phyloP scores from a whole-genome alignment of 164 flowering plant genomes.

The Magnolia kwangsiensis region DNA sequence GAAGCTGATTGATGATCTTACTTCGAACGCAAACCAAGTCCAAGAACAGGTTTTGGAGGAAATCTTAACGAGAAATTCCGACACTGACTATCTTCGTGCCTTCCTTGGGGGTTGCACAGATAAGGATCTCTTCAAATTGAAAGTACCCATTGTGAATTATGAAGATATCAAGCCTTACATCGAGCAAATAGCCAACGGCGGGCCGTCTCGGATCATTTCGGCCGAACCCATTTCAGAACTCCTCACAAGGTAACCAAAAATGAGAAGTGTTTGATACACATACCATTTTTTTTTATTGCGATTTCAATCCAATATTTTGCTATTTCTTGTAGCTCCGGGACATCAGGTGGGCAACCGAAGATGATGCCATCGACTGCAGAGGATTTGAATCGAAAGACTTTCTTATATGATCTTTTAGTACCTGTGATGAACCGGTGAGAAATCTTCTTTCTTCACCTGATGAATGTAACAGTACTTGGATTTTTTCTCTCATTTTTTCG shows the following conservation, averaged over 20 bases:
- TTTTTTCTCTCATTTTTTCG: not conserved
- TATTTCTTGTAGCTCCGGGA: constrained; percentile 43
- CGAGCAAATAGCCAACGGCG: constrained; percentile 60
- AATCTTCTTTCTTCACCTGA: not conserved
- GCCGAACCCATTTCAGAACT: constrained; percentile 51
- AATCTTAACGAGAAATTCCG: constrained; percentile 40
- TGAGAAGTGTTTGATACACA: not conserved
- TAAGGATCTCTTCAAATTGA: constrained; percentile 37
- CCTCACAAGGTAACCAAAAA: constrained; percentile 41
- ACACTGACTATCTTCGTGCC: constrained; percentile 41
- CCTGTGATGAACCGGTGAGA: constrained; percentile 56
- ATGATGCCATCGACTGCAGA: constrained; percentile 56
- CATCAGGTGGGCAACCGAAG: constrained; percentile 64
- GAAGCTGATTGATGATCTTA: constrained; percentile 47
- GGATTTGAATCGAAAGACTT: constrained; percentile 49
- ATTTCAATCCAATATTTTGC: not conserved
- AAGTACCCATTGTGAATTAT: constrained; percentile 55
- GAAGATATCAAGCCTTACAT: constrained; percentile 58
- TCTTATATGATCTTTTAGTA: constrained; percentile 43
- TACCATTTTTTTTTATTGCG: not conserved
- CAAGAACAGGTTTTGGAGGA: constrained; percentile 42
- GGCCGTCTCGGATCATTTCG: constrained; percentile 47
- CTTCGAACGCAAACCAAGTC: constrained; percentile 34
- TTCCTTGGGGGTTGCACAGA: constrained; percentile 34
- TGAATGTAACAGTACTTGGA: not conserved